Percentiles rank a stretch among this genome's conserved stretches.
Conservation (phyloP, 2,329 filamentous ascomycete species). For the Bipolaris zeicola region DNA sequence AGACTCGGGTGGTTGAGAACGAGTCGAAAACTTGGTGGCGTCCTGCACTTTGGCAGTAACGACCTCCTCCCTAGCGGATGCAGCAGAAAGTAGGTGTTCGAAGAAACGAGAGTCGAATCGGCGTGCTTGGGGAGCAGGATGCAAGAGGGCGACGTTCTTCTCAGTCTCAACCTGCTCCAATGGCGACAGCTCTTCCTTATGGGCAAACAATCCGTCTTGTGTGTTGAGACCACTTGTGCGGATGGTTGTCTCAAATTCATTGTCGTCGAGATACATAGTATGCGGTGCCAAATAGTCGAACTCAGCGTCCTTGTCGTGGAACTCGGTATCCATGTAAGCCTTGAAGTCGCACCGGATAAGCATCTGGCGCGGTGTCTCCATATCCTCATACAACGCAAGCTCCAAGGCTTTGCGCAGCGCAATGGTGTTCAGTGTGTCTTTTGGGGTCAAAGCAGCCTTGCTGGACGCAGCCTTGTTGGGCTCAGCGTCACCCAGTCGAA, state of each 20-base stretch:
- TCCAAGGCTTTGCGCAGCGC: conserved; percentile 6
- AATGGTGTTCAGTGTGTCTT: not conserved
- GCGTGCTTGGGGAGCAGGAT: not conserved
- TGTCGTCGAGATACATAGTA: not conserved
- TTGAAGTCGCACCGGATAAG: not conserved
- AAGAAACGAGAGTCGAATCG: not conserved
- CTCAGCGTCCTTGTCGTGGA: not conserved
- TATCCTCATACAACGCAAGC: conserved; percentile 3
- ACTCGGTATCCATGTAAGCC: conserved; percentile 4
- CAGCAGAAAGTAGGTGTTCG: not conserved
- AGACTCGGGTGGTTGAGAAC: not conserved
- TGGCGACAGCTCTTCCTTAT: no score
- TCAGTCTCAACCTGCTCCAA: not conserved
- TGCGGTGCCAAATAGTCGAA: not conserved
- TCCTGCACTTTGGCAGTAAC: no score
- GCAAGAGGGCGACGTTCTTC: not conserved
- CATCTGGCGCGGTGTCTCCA: conserved; percentile 12
- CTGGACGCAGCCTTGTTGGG: not conserved
- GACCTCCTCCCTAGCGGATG: not conserved
- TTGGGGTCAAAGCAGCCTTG: no score
- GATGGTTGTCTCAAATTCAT: not conserved
- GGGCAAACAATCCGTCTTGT: not conserved
- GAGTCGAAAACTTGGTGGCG: no score
- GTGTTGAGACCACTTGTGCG: not conserved
- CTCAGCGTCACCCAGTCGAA: not conserved